These are phyloP conservation scores for Thraustotheca clavata DNA, from an alignment of 352 stramenopile genomes.

Conservation along the genomic window DNA sequence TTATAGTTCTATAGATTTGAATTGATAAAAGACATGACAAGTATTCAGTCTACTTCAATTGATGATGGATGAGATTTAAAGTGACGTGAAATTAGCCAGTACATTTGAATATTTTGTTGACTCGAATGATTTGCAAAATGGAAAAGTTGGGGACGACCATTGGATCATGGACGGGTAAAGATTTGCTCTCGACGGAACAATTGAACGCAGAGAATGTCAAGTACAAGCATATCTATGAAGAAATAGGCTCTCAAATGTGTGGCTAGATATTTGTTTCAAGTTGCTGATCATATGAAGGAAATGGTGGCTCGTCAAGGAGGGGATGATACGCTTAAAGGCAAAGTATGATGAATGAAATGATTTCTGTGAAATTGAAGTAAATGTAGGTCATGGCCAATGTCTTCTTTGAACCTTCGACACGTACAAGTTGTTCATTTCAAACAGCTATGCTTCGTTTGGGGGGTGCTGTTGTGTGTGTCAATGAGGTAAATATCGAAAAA, in stretches of 20 bases:
- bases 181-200: constrained; percentile 73
- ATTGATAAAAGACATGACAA: too few relatives aligned
- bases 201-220: constrained; percentile 64
- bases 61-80: too few relatives aligned
- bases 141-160: constrained; percentile 52
- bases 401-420: constrained; percentile 98
- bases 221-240: constrained; percentile 22
- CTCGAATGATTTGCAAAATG: neutral
- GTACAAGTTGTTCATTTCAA: constrained; percentile 97
- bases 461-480: constrained; percentile 91
- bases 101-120: neutral
- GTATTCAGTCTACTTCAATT: too few relatives aligned
- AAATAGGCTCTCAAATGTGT: neutral
- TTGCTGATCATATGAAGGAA: constrained; percentile 76
- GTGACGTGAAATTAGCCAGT: neutral
- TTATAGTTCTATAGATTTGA: too few relatives aligned
- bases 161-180: constrained; percentile 55
- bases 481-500: constrained; percentile 43
- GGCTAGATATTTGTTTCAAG: constrained; percentile 48
- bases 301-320: constrained; percentile 67
- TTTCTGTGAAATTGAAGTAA: constrained; percentile 1
- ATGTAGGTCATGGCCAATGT: constrained; percentile 90
- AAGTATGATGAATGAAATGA: constrained; percentile 28
- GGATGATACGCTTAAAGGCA: constrained; percentile 75
- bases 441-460: constrained; percentile 95